phyloP scores from a whole-genome alignment of 768 basidiomycete species.

The Lactarius deliciosus region DNA sequence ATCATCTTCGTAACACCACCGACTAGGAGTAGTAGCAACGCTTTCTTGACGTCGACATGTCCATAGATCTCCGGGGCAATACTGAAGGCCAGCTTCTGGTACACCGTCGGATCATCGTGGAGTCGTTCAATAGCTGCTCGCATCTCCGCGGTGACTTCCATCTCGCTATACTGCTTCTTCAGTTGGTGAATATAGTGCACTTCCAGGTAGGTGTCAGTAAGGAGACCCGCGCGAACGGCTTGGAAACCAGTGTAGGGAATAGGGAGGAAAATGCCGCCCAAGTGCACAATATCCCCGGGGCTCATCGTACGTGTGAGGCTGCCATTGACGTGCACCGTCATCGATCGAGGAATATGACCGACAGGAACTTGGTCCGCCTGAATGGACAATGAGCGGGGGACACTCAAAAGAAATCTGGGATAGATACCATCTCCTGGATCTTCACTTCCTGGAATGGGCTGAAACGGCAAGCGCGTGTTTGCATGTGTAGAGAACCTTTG shows the following conservation, averaged over 20 bases:
- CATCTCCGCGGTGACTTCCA: constrained; percentile 90
- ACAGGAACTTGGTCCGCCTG: constrained; percentile 99
- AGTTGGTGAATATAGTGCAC: constrained; percentile 87
- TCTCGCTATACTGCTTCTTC: constrained; percentile 95
- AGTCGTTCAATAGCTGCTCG: constrained; percentile 66
- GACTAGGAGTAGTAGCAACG: constrained; percentile 84
- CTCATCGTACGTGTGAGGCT: constrained; percentile 86
- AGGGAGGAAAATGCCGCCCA: constrained; percentile 96
- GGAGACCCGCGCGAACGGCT: constrained; percentile 91
- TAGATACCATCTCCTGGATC: constrained; percentile 93
- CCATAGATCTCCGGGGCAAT: constrained; percentile 99
- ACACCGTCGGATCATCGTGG: constrained; percentile 73
- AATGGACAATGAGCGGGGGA: constrained; percentile 18
- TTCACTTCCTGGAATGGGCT: constrained; percentile 98
- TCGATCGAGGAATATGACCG: constrained; percentile 97
- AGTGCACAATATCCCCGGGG: constrained; percentile 93
- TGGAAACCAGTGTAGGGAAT: constrained; percentile 98
- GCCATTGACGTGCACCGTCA: constrained; percentile 95
- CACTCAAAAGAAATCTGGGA: background rate
- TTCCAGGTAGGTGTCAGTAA: constrained; percentile 97
- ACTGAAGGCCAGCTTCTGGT: constrained; percentile 83
- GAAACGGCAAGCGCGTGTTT: constrained; percentile 75
- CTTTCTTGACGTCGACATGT: constrained; percentile 96
- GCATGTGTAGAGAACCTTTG: constrained; percentile 90
- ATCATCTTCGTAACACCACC: constrained; percentile 95